Evolutionary conservation across 169 alveolate genomes (phyloP).

Genomic region (Eimeria brunetti): DNA sequence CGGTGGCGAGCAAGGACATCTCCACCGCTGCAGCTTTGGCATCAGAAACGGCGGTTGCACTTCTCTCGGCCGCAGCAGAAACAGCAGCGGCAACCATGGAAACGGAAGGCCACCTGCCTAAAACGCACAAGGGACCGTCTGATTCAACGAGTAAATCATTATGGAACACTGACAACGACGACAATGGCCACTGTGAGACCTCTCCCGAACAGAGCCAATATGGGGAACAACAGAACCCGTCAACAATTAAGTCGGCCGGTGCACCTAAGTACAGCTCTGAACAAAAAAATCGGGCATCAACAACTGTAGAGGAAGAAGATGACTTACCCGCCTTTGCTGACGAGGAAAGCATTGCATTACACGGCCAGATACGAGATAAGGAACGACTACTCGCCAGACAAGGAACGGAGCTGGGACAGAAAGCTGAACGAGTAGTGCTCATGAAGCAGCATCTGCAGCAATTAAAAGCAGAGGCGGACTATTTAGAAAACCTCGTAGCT

Average conservation of each 20-base stretch:
- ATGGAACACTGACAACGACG: not conserved
- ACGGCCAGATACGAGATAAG: slow-evolving; percentile 25
- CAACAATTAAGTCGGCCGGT: not conserved
- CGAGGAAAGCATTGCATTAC: slow-evolving; percentile 44
- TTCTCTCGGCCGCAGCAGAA: slow-evolving; percentile 37
- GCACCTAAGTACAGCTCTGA: not conserved
- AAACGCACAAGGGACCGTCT: not conserved
- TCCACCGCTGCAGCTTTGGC: slow-evolving; percentile 30
- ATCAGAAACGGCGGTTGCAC: slow-evolving; percentile 53
- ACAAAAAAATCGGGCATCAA: not conserved
- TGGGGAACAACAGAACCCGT: not conserved
- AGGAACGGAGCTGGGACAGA: slow-evolving; percentile 47
- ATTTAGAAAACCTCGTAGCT: slow-evolving; percentile 92
- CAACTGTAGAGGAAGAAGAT: slow-evolving; percentile 53
- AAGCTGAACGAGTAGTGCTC: slow-evolving; percentile 62
- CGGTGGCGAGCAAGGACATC: not conserved
- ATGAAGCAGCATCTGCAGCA: slow-evolving; percentile 77
- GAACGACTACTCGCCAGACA: slow-evolving; percentile 5
- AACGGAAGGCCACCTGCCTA: not conserved
- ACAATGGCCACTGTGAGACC: not conserved
- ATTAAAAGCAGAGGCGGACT: slow-evolving; percentile 92
- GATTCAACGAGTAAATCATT: not conserved
- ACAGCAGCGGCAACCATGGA: slow-evolving; percentile 27
- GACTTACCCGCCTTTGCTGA: slow-evolving; percentile 77
- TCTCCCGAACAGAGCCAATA: not conserved